A percentile compares a stretch with the other conserved stretches of the same genome.
Conservation (phyloP, 352 stramenopile species). For the Globisporangium lucens region DNA sequence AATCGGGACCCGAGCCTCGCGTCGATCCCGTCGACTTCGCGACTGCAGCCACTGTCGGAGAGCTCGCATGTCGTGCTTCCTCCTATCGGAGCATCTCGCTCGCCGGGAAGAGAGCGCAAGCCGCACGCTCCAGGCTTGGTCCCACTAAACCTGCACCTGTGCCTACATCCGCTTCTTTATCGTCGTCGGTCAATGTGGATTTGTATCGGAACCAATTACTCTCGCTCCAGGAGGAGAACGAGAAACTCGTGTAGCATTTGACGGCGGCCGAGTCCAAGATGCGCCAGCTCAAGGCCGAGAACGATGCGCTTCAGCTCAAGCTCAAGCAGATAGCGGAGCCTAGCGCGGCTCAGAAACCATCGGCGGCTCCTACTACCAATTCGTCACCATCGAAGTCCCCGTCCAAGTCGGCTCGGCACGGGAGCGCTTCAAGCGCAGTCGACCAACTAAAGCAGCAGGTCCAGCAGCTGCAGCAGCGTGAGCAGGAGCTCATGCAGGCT, state of each 20-base stretch:
- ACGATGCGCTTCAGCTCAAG: constrained; percentile 36
- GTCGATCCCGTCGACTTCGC: constrained; percentile 25
- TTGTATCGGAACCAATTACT: constrained; percentile 51
- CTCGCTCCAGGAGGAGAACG: constrained; percentile 64
- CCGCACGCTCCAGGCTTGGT: neutral
- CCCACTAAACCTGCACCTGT: constrained; percentile 1
- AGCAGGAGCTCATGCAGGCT: constrained; percentile 82
- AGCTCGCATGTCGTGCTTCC: constrained; percentile 10
- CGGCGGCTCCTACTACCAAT: neutral
- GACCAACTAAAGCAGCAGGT: constrained; percentile 54
- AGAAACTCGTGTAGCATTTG: constrained; percentile 37
- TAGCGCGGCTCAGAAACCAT: constrained; percentile 11
- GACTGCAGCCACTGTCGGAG: constrained; percentile 26
- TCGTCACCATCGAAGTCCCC: neutral
- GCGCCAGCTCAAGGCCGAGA: constrained; percentile 42
- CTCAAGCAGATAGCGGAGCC: constrained; percentile 2
- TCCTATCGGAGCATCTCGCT: constrained; percentile 6
- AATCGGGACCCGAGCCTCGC: constrained; percentile 20
- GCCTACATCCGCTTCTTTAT: constrained; percentile 10
- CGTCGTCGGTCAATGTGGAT: constrained; percentile 19
- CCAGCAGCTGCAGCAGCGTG: constrained; percentile 65
- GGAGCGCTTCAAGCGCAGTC: constrained; percentile 10
- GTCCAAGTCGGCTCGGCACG: constrained; percentile 11
- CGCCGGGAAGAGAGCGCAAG: constrained; percentile 13
- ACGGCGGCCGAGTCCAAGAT: constrained; percentile 25